Conservation (phyloP, 768 basidiomycete genomes). For the Pseudohyphozyma bogoriensis region DNA sequence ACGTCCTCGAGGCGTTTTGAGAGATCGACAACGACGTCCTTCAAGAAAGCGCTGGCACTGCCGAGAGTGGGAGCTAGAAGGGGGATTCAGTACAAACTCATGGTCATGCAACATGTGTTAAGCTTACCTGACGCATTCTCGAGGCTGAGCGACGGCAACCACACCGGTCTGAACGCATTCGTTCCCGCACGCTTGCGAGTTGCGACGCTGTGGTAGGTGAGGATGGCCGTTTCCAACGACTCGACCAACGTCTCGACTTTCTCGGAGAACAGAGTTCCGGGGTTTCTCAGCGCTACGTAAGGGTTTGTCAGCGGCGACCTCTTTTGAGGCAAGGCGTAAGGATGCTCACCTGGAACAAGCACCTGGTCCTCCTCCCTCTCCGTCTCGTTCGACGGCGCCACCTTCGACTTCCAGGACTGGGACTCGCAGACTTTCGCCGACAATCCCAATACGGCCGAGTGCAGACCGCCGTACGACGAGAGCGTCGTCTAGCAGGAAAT, state of each 20-base stretch:
- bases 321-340: background rate
- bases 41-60: constrained; percentile 53
- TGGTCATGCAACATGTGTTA: background rate
- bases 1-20: constrained; percentile 38
- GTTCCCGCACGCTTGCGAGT: constrained; percentile 20
- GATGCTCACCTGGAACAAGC: constrained; percentile 48
- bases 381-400: constrained; percentile 56
- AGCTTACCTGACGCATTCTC: constrained; percentile 2
- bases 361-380: constrained; percentile 52
- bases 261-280: constrained; percentile 11
- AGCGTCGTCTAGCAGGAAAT: constrained; percentile 30
- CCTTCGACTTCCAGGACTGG: constrained; percentile 49
- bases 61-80: constrained; percentile 36
- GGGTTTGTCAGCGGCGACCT: background rate
- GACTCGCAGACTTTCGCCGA: constrained; percentile 60
- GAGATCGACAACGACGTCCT: constrained; percentile 30
- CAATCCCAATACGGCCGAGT: constrained; percentile 63
- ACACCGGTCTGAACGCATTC: constrained; percentile 26
- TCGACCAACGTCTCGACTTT: constrained; percentile 24
- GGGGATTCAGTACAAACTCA: background rate
- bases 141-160: constrained; percentile 15
- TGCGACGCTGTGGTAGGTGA: constrained; percentile 35
- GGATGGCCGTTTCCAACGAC: constrained; percentile 22
- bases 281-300: constrained; percentile 1
- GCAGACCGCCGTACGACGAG: constrained; percentile 73